Conservation (phyloP, 139 green algal genomes). For the Cymbomonas tetramitiformis region DNA sequence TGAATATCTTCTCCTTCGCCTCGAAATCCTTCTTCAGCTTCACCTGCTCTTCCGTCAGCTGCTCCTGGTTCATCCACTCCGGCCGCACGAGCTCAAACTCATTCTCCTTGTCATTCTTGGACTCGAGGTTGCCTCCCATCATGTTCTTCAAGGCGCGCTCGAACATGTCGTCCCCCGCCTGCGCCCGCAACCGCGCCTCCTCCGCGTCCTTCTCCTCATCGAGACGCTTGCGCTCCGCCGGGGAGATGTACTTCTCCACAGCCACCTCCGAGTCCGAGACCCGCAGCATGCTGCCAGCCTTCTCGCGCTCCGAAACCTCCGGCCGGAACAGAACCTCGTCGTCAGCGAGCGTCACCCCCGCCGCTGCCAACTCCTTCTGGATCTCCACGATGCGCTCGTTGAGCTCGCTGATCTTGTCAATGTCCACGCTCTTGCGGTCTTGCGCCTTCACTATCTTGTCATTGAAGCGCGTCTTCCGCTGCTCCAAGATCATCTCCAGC, state of each 20-base stretch:
- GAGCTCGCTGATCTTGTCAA: conserved; percentile 14
- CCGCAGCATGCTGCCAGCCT: neutral
- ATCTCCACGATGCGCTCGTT: conserved; percentile 3
- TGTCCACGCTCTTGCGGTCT: conserved; percentile 1
- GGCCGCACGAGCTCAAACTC: conserved; percentile 1
- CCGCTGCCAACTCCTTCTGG: neutral
- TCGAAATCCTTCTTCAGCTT: neutral
- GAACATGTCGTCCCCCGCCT: neutral
- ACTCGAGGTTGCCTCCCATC: conserved; percentile 17
- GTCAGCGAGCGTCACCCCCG: neutral
- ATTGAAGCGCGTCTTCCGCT: conserved; percentile 7
- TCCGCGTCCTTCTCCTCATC: conserved; percentile 3
- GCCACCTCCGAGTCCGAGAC: conserved; percentile 11
- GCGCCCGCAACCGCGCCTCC: neutral
- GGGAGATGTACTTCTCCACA: conserved; percentile 1
- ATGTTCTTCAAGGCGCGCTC: conserved; percentile 18
- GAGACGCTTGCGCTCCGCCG: neutral
- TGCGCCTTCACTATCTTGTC: neutral
- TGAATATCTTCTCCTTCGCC: conserved; percentile 3
- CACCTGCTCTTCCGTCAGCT: too few relatives aligned
- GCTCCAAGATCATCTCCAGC: neutral
- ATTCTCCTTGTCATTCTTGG: neutral
- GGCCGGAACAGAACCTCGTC: neutral
- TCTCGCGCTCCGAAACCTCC: neutral
- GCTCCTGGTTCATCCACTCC: conserved; percentile 23